Evolutionary conservation across 495 filamentous ascomycete genomes (phyloP).

Genomic region (Penicillium herquei): DNA sequence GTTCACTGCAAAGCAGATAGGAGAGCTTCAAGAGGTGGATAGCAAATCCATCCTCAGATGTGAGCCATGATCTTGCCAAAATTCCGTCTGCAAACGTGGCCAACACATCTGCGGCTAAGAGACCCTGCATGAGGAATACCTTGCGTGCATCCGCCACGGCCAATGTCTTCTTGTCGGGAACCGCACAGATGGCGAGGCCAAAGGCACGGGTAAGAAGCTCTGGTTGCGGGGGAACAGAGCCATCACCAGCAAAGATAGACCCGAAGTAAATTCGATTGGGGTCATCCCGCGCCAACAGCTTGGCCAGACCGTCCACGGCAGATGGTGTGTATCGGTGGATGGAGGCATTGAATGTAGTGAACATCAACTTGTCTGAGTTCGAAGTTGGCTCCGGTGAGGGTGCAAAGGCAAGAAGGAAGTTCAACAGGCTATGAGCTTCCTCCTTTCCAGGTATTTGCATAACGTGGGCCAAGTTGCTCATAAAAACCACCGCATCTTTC

Average conservation of each 20-base stretch:
- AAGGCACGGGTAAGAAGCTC: conserved; percentile 89
- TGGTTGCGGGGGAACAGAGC: conserved; percentile 57
- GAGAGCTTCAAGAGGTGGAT: conserved; percentile 72
- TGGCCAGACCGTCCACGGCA: conserved; percentile 86
- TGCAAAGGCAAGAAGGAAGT: conserved; percentile 88
- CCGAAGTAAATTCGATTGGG: conserved; percentile 84
- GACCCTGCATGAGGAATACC: conserved; percentile 83
- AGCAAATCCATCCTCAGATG: conserved; percentile 81
- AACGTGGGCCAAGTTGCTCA: conserved; percentile 80
- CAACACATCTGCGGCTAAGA: conserved; percentile 88
- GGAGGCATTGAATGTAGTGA: conserved; percentile 73
- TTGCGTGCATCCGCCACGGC: conserved; percentile 76
- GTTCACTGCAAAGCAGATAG: conserved; percentile 64
- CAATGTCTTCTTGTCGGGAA: conserved; percentile 67
- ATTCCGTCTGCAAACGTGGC: conserved; percentile 67
- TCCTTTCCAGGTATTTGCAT: conserved; percentile 84
- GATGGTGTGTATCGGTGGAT: conserved; percentile 86
- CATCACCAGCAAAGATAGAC: conserved; percentile 73
- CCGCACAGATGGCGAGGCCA: conserved; percentile 77
- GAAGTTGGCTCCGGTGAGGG: conserved; percentile 60
- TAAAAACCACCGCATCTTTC: conserved; percentile 87
- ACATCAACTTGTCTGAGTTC: conserved; percentile 61
- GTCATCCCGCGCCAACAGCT: conserved; percentile 88
- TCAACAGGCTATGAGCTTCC: conserved; percentile 80
- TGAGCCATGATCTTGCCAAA: conserved; percentile 79